phyloP scores from a whole-genome alignment of 495 filamentous ascomycete species.

The Podospora appendiculata region DNA sequence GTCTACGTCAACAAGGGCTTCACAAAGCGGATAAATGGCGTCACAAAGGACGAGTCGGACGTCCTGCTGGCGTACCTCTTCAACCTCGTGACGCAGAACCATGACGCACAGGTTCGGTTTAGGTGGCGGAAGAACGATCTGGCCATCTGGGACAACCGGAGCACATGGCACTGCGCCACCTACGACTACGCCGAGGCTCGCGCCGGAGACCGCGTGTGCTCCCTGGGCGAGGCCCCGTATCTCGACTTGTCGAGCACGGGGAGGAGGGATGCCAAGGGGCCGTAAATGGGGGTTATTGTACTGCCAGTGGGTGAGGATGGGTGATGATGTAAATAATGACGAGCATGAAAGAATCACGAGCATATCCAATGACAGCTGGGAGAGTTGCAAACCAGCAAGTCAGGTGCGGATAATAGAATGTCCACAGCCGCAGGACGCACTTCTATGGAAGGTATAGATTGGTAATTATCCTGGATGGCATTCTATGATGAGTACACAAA shows the following conservation, averaged over 20 bases:
- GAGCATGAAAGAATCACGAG: no score
- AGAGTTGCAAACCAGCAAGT: no score
- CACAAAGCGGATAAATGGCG: slow-evolving; percentile 64
- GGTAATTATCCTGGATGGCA: no score
- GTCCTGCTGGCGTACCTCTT: slow-evolving; percentile 58
- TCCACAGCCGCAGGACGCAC: no score
- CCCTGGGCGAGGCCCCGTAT: slow-evolving; percentile 17
- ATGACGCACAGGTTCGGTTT: slow-evolving; percentile 68
- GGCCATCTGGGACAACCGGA: slow-evolving; percentile 71
- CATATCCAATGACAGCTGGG: no score
- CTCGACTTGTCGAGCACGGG: slow-evolving; percentile 8
- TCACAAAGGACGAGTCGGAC: slow-evolving; percentile 66
- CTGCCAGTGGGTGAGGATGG: no score
- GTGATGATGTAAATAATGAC: no score
- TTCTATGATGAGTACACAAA: background rate
- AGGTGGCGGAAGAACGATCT: slow-evolving; percentile 63
- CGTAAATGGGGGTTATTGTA: background rate
- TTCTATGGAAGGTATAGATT: no score
- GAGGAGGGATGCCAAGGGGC: slow-evolving; percentile 10
- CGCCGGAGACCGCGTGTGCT: slow-evolving; percentile 14
- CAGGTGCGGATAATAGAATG: no score
- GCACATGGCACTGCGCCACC: slow-evolving; percentile 46
- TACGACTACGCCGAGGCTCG: slow-evolving; percentile 32
- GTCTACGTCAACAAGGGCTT: slow-evolving; percentile 77
- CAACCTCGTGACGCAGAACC: slow-evolving; percentile 49